Evolutionary conservation across 148 eudicot genomes (phyloP).

Genomic region (Arctostaphylos glauca): DNA sequence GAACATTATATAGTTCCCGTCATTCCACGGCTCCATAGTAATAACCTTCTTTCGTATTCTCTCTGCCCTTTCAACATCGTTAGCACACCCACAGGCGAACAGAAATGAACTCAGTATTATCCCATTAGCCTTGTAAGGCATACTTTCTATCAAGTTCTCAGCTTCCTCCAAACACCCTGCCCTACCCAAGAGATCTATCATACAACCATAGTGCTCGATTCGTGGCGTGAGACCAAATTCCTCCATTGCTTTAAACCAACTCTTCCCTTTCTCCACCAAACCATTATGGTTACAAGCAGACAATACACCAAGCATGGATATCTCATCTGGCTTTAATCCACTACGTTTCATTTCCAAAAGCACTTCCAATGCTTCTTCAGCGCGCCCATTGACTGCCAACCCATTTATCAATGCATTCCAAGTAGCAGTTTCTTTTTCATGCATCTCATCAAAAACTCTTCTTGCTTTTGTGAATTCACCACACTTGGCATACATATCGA

Average conservation of each 20-base stretch:
- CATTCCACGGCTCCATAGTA: constrained; percentile 41
- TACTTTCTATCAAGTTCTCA: constrained; percentile 51
- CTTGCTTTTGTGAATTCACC: constrained; percentile 66
- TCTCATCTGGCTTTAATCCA: constrained; percentile 51
- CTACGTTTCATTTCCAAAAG: constrained; percentile 51
- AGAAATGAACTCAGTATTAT: constrained; percentile 72
- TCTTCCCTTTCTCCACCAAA: constrained; percentile 70
- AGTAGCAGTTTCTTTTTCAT: constrained; percentile 44
- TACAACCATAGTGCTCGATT: constrained; percentile 82
- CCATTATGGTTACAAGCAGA: constrained; percentile 89
- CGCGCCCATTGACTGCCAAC: constrained; percentile 67
- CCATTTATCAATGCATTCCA: constrained; percentile 91
- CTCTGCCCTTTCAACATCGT: constrained; percentile 67
- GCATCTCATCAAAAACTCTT: constrained; percentile 41
- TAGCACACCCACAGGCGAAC: constrained; percentile 60
- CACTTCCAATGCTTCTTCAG: constrained; percentile 56
- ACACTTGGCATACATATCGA: constrained; percentile 86
- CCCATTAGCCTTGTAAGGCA: constrained; percentile 80
- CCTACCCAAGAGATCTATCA: constrained; percentile 74
- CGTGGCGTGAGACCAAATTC: constrained; percentile 44
- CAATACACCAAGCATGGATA: constrained; percentile 72
- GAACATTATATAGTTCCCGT: constrained; percentile 61
- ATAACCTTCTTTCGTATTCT: constrained; percentile 43
- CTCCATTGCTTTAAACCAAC: constrained; percentile 53
- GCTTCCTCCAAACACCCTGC: constrained; percentile 78